A percentile compares a stretch with the other conserved stretches of the same genome.
Evolutionary conservation across 2,329 filamentous ascomycete genomes (phyloP).

Genomic region (Fusarium nodosum): DNA sequence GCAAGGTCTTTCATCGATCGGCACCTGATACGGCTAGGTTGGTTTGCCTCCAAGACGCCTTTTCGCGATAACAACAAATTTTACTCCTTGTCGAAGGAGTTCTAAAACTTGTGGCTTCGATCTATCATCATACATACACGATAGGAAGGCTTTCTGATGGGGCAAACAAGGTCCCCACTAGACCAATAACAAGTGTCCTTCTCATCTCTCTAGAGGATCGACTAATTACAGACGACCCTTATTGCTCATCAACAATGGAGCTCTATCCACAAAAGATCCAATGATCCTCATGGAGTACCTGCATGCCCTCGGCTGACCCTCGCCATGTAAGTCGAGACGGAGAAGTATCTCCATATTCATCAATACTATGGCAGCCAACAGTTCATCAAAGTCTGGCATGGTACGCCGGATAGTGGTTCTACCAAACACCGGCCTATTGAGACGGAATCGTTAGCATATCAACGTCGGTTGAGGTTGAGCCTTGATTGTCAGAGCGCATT

Average conservation of each 20-base stretch:
- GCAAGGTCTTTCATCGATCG: conserved; percentile 12
- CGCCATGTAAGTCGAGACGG: conserved; percentile 4
- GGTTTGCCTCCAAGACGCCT: neutral
- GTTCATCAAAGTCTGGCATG: neutral
- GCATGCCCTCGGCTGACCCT: conserved; percentile 18
- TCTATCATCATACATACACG: conserved; percentile 24
- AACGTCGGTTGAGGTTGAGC: neutral
- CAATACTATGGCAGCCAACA: conserved; percentile 4
- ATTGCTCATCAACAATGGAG: conserved; percentile 12
- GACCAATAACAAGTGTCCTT: conserved; percentile 1
- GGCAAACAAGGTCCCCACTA: conserved; percentile 21
- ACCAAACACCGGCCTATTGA: neutral
- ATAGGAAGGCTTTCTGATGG: conserved; percentile 17
- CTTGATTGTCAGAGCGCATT: conserved; percentile 9
- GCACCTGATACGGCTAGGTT: conserved; percentile 32
- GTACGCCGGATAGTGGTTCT: conserved; percentile 11
- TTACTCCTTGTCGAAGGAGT: conserved; percentile 26
- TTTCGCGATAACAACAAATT: conserved; percentile 1
- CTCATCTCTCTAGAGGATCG: neutral
- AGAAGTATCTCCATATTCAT: conserved; percentile 6
- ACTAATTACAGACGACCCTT: conserved; percentile 7
- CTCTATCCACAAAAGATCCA: conserved; percentile 8
- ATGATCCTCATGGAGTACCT: conserved; percentile 27
- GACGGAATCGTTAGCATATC: neutral
- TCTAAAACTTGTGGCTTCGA: conserved; percentile 12